phyloP scores from a whole-genome alignment of 768 basidiomycete genomes.

The Chalciporus pseudorubinellus region DNA sequence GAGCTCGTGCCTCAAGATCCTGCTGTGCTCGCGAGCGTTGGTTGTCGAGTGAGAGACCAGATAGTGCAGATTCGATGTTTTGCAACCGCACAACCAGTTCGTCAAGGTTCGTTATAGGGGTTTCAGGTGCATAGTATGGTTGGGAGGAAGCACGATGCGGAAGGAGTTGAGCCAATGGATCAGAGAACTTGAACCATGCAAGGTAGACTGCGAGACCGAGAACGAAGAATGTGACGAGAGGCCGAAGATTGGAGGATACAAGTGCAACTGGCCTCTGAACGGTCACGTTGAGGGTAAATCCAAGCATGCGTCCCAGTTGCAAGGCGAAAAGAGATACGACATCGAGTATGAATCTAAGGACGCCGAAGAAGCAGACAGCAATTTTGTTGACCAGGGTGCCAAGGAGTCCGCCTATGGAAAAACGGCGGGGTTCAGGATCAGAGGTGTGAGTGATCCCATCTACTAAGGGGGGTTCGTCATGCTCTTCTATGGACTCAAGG shows the following conservation, averaged over 20 bases:
- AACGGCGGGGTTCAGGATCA: slow-evolving; percentile 22
- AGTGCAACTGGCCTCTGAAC: slow-evolving; percentile 48
- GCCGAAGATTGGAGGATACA: slow-evolving; percentile 32
- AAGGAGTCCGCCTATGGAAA: slow-evolving; percentile 47
- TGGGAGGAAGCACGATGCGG: slow-evolving; percentile 32
- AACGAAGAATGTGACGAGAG: slow-evolving; percentile 42
- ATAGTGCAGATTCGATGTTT: slow-evolving; percentile 60
- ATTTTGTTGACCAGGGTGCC: slow-evolving; percentile 42
- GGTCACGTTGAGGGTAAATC: slow-evolving; percentile 46
- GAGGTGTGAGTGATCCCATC: slow-evolving; percentile 26
- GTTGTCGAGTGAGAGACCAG: slow-evolving; percentile 54
- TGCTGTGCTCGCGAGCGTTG: slow-evolving; percentile 49
- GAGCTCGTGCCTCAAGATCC: slow-evolving; percentile 51
- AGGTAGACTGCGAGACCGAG: slow-evolving; percentile 44
- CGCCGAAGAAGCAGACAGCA: slow-evolving; percentile 29
- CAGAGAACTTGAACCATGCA: slow-evolving; percentile 44
- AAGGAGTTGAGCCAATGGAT: slow-evolving; percentile 33
- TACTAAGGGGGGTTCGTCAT: slow-evolving; percentile 47
- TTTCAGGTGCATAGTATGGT: slow-evolving; percentile 52
- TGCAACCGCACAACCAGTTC: slow-evolving; percentile 64
- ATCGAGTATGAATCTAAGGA: slow-evolving; percentile 26
- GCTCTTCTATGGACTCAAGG: slow-evolving; percentile 63
- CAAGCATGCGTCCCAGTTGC: slow-evolving; percentile 47
- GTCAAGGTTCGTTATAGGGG: slow-evolving; percentile 61
- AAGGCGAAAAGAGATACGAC: slow-evolving; percentile 38